These are phyloP conservation scores for Marasmius oreades DNA, from an alignment of 1,284 basidiomycete genomes.

Conservation along the genomic window DNA sequence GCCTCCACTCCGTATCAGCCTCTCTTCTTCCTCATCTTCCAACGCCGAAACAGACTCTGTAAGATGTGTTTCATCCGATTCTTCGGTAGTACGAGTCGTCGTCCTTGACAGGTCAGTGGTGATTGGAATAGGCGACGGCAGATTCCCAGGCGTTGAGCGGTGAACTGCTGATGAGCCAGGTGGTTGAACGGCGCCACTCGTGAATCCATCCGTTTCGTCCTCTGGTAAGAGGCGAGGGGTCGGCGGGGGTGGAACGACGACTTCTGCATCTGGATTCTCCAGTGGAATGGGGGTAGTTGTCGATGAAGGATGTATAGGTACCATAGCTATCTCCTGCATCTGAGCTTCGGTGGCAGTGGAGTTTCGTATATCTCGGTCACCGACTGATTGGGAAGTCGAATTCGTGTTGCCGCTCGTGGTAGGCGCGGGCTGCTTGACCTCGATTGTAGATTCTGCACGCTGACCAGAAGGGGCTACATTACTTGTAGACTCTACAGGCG, in stretches of 20 bases:
- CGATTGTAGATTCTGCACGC: background rate
- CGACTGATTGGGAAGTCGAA: background rate
- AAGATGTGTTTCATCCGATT: constrained; percentile 39
- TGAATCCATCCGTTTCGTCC: constrained; percentile 53
- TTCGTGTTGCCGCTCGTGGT: background rate
- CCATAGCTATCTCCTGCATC: background rate
- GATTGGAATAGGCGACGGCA: background rate
- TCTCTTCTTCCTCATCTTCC: constrained; percentile 46
- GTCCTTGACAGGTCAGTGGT: constrained; percentile 28
- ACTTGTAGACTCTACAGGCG: background rate
- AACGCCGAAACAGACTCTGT: constrained; percentile 29
- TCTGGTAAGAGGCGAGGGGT: constrained; percentile 42
- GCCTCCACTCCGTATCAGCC: constrained; percentile 45
- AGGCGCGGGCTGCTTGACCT: background rate
- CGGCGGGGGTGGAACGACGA: constrained; percentile 54
- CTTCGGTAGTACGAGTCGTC: constrained; percentile 42
- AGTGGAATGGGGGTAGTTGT: constrained; percentile 16
- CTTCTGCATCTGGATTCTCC: constrained; percentile 26
- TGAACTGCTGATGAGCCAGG: constrained; percentile 40
- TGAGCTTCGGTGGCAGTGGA: background rate
- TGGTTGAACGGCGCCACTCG: constrained; percentile 53
- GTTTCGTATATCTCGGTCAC: background rate
- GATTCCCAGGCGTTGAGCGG: constrained; percentile 16
- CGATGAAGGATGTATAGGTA: constrained; percentile 5
- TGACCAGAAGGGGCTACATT: constrained; percentile 1